These are phyloP conservation scores for Candida ponderosae DNA, from an alignment of 805 yeast species.

Conservation along the genomic window DNA sequence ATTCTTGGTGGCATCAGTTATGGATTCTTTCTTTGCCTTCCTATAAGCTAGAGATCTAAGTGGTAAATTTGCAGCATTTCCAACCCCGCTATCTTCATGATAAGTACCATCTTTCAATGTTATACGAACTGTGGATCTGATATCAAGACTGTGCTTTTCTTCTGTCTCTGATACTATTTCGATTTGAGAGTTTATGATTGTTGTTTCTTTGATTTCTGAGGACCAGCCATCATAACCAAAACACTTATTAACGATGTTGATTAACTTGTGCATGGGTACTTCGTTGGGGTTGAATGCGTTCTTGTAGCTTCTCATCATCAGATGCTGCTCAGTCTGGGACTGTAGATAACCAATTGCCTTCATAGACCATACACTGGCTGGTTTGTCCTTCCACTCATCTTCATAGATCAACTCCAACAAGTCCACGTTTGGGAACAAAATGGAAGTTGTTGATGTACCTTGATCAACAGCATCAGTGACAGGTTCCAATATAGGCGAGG, in stretches of 20 bases:
- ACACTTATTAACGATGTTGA: conserved; percentile 38
- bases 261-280: conserved; percentile 25
- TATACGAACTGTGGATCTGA: conserved; percentile 48
- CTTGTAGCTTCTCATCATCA: conserved; percentile 1
- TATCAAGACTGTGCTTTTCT: conserved; percentile 17
- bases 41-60: conserved; percentile 65
- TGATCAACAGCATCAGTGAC: not conserved
- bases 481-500: too few relatives aligned
- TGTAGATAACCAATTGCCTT: conserved; percentile 39
- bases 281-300: conserved; percentile 3
- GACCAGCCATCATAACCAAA: conserved; percentile 58
- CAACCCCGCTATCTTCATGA: conserved; percentile 74
- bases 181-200: conserved; percentile 9
- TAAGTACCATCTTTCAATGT: conserved; percentile 75
- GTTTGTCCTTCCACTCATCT: conserved; percentile 27
- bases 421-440: conserved; percentile 11
- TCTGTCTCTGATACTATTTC: conserved; percentile 1
- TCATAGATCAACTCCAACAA: conserved; percentile 18
- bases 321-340: conserved; percentile 32
- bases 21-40: conserved; percentile 78
- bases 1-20: conserved; percentile 77
- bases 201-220: conserved; percentile 27
- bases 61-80: conserved; percentile 56
- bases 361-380: conserved; percentile 40
- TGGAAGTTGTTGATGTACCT: not conserved